Evolutionary conservation across 192 early-diverging fungal species (phyloP).

Genomic region (Backusella macrospora): DNA sequence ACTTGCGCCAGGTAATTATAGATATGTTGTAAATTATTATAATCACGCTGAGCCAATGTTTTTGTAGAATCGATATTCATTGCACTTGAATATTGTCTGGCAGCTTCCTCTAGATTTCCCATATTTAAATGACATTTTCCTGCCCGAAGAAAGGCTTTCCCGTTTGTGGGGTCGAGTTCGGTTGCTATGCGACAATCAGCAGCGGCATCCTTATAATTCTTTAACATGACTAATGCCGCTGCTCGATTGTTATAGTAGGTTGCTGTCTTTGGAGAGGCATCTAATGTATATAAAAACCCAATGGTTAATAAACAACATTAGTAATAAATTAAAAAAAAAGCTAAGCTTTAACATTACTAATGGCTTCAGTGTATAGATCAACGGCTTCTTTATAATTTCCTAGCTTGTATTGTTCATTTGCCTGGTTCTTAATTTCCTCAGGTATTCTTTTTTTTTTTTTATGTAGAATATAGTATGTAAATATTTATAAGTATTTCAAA

Average conservation of each 20-base stretch:
- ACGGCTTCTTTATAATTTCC: conserved; percentile 66
- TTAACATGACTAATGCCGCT: conserved; percentile 74
- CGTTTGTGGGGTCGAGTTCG: conserved; percentile 58
- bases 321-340: no score
- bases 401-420: conserved; percentile 70
- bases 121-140: conserved; percentile 75
- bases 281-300: conserved; percentile 26
- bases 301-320: background rate
- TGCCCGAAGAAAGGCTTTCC: conserved; percentile 69
- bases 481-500: background rate
- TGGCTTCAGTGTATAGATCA: conserved; percentile 67
- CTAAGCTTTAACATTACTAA: conserved; percentile 47
- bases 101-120: conserved; percentile 69
- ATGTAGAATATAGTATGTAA: background rate
- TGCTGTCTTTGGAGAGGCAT: conserved; percentile 56
- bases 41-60: conserved; percentile 43
- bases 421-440: conserved; percentile 69
- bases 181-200: conserved; percentile 66
- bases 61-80: conserved; percentile 39
- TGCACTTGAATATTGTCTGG: conserved; percentile 44
- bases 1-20: conserved; percentile 51
- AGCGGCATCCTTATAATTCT: conserved; percentile 59
- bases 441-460: conserved; percentile 40
- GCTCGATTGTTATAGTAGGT: conserved; percentile 78
- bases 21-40: conserved; percentile 45